phyloP scores from a whole-genome alignment of 345 rosid genomes.

The Sonneratia caseolaris region DNA sequence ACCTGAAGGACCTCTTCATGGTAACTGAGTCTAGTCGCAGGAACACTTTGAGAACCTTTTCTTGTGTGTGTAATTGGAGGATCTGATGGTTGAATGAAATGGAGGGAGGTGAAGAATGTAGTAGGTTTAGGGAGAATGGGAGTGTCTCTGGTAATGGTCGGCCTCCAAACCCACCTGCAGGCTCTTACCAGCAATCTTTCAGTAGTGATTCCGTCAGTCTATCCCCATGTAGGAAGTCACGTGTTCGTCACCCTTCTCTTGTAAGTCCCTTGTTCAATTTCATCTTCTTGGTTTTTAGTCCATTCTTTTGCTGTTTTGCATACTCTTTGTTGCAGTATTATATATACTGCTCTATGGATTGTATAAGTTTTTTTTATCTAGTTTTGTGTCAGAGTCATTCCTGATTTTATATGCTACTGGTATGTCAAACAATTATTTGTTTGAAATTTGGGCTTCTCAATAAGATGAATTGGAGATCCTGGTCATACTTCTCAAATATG shows the following conservation, averaged over 20 bases:
- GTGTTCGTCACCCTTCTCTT: conserved; percentile 72
- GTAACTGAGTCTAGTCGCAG: background rate
- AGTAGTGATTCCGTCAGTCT: conserved; percentile 20
- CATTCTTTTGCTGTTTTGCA: too few species aligned
- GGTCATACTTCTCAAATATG: too few species aligned
- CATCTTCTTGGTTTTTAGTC: background rate
- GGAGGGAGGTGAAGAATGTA: conserved; percentile 44
- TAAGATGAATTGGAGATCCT: too few species aligned
- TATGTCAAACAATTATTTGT: too few species aligned
- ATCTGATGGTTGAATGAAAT: conserved; percentile 41
- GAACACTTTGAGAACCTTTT: background rate
- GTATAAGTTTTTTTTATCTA: too few species aligned
- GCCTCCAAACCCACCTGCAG: conserved; percentile 57
- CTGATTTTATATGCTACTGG: too few species aligned
- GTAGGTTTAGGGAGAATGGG: conserved; percentile 32
- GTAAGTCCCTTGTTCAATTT: conserved; percentile 26
- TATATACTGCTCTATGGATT: too few species aligned
- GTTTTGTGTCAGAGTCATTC: too few species aligned
- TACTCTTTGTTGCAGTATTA: too few species aligned
- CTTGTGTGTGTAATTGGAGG: conserved; percentile 3
- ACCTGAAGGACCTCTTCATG: background rate
- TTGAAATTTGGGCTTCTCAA: too few species aligned
- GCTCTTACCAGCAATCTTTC: conserved; percentile 19
- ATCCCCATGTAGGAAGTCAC: conserved; percentile 40
- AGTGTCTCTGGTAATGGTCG: conserved; percentile 43